Conservation (phyloP, 192 early-diverging fungal species). For the Pilaira anomala region DNA sequence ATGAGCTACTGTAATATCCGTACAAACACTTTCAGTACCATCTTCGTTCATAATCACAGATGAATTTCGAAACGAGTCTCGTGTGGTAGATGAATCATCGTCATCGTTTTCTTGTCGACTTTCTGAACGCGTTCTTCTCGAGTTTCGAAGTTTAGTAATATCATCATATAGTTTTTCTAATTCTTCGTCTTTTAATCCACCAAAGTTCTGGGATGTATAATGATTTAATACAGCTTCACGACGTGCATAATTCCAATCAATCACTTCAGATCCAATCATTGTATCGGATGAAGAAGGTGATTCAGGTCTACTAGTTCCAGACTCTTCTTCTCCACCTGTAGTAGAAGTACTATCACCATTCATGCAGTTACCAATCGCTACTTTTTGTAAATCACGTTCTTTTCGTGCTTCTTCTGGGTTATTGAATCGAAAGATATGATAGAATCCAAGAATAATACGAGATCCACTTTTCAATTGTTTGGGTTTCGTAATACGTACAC, state of each 20-base stretch:
- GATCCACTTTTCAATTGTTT: constrained; percentile 63
- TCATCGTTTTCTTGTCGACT: constrained; percentile 40
- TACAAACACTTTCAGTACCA: constrained; percentile 35
- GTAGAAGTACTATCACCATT: constrained; percentile 1
- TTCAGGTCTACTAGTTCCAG: constrained; percentile 22
- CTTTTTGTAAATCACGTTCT: constrained; percentile 48
- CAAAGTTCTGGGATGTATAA: constrained; percentile 40
- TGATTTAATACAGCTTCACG: constrained; percentile 62
- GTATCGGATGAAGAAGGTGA: constrained; percentile 34
- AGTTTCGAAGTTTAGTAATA: constrained; percentile 51
- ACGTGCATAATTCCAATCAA: constrained; percentile 78
- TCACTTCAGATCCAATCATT: constrained; percentile 46
- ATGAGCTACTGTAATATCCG: constrained; percentile 31
- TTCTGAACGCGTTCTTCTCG: constrained; percentile 48
- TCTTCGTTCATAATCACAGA: constrained; percentile 31
- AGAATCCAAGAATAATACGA: constrained; percentile 74
- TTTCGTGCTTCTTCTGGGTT: constrained; percentile 75
- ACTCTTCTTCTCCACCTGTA: constrained; percentile 27
- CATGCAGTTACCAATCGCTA: constrained; percentile 16
- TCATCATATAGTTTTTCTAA: constrained; percentile 55
- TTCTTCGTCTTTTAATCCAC: constrained; percentile 55
- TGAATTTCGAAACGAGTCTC: constrained; percentile 27
- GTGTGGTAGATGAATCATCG: constrained; percentile 23
- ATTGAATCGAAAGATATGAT: constrained; percentile 81
- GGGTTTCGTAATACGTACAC: constrained; percentile 53